Percentiles rank a stretch among this genome's conserved stretches.
Evolutionary conservation across 1,139 yeast species (phyloP).

Genomic region (Nakaseomyces kungkrabaensis): DNA sequence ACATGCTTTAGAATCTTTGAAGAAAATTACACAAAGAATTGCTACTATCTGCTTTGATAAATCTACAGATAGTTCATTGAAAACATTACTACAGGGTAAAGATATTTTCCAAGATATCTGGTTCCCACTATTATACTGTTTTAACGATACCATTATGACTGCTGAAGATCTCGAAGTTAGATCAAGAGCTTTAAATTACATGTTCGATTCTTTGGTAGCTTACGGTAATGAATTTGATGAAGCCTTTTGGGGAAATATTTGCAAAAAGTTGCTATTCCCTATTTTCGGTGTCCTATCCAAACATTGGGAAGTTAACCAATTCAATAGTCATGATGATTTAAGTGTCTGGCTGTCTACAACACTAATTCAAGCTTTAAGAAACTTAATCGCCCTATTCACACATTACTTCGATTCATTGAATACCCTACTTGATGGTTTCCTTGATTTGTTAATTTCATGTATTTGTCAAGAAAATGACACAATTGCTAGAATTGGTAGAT

Average conservation of each 20-base stretch:
- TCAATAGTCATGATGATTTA: slow-evolving; percentile 65
- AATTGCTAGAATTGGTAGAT: slow-evolving; percentile 86
- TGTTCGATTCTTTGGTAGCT: slow-evolving; percentile 72
- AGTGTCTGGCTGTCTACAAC: slow-evolving; percentile 97
- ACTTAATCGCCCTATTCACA: slow-evolving; percentile 73
- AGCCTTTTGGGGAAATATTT: slow-evolving; percentile 74
- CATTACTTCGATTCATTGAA: slow-evolving; percentile 70
- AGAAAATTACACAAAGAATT: slow-evolving; percentile 50
- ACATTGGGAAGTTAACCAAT: slow-evolving; percentile 63
- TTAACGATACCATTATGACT: slow-evolving; percentile 82
- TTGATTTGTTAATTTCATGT: slow-evolving; percentile 72
- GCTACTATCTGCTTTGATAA: slow-evolving; percentile 38
- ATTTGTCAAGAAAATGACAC: slow-evolving; percentile 96
- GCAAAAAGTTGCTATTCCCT: slow-evolving; percentile 75
- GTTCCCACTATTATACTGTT: slow-evolving; percentile 76
- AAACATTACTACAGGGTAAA: slow-evolving; percentile 29
- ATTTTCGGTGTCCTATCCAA: slow-evolving; percentile 72
- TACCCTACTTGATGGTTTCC: slow-evolving; percentile 63
- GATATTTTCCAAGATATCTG: slow-evolving; percentile 33
- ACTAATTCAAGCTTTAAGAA: slow-evolving; percentile 85
- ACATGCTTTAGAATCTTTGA: slow-evolving; percentile 71
- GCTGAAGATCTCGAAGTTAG: slow-evolving; percentile 93
- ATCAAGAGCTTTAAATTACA: slow-evolving; percentile 70
- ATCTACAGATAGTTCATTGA: slow-evolving; percentile 41
- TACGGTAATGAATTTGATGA: slow-evolving; percentile 69